phyloP scores from a whole-genome alignment of 2,329 filamentous ascomycete genomes.

The Fusarium begoniae region DNA sequence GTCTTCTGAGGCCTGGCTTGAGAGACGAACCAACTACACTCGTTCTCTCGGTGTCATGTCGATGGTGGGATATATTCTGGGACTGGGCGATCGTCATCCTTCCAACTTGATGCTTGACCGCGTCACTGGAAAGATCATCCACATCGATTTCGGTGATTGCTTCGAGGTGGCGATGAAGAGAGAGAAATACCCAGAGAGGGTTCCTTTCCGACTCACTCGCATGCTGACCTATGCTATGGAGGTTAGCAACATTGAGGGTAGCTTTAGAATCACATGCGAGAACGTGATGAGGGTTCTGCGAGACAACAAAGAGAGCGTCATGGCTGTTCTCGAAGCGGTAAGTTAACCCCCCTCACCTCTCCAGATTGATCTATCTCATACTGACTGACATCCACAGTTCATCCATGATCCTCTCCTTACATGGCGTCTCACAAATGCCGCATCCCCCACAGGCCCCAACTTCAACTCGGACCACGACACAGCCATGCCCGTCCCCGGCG shows the following conservation, averaged over 20 bases:
- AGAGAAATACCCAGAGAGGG: constrained; percentile 97
- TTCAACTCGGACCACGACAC: constrained; percentile 70
- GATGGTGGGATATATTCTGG: constrained; percentile 99
- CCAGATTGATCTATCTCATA: background rate
- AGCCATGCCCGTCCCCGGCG: constrained; percentile 58
- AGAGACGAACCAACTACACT: constrained; percentile 98
- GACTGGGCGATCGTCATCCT: constrained; percentile 94
- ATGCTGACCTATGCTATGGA: constrained; percentile 99
- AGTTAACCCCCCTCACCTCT: constrained; percentile 53
- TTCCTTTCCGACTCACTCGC: constrained; percentile 95
- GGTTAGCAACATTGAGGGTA: constrained; percentile 99
- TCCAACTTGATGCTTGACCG: constrained; percentile 98
- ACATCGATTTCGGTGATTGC: constrained; percentile 99
- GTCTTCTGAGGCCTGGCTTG: constrained; percentile 96
- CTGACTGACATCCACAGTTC: constrained; percentile 66
- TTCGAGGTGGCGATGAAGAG: constrained; percentile 99
- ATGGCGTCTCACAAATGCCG: constrained; percentile 82
- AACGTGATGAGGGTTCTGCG: constrained; percentile 97
- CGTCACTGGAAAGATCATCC: constrained; percentile 94
- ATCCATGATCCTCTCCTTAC: constrained; percentile 99
- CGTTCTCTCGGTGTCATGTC: constrained; percentile 98
- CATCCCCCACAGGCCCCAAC: constrained; percentile 72
- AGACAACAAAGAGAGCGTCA: constrained; percentile 97
- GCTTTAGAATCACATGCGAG: constrained; percentile 97
- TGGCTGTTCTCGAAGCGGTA: constrained; percentile 97